A percentile compares a stretch with the other conserved stretches of the same genome.
Evolutionary conservation across 768 basidiomycete species (phyloP).

Genomic region (Pleurotus platypus): DNA sequence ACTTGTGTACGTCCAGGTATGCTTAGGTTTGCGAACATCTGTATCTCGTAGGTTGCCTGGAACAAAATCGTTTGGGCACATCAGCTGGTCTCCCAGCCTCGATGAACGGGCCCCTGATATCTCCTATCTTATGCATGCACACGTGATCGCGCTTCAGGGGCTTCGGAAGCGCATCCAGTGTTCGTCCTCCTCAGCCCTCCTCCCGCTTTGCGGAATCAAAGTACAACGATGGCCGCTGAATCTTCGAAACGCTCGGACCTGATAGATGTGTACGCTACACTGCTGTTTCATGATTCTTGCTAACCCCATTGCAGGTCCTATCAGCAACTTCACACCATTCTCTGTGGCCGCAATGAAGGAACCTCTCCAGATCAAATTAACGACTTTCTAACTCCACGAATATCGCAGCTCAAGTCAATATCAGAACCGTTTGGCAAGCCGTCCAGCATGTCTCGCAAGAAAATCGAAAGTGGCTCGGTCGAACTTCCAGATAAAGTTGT

Average conservation of each 20-base stretch:
- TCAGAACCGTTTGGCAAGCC: conserved; percentile 69
- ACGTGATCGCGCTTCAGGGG: too few species aligned
- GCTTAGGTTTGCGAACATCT: too few species aligned
- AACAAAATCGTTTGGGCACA: too few species aligned
- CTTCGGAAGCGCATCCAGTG: too few species aligned
- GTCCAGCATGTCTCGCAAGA: conserved; percentile 63
- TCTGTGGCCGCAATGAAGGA: conserved; percentile 59
- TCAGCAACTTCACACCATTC: conserved; percentile 54
- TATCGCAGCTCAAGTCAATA: conserved; percentile 52
- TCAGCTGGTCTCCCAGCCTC: too few species aligned
- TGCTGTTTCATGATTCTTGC: background rate
- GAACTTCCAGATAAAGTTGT: conserved; percentile 63
- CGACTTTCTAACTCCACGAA: conserved; percentile 55
- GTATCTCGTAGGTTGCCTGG: too few species aligned
- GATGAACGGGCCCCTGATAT: too few species aligned
- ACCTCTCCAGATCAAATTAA: conserved; percentile 54
- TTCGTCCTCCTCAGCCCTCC: too few species aligned
- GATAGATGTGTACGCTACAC: conserved; percentile 59
- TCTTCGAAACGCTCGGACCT: conserved; percentile 63
- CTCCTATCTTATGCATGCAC: too few species aligned
- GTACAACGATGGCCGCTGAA: conserved; percentile 35
- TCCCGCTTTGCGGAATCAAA: too few species aligned
- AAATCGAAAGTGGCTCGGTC: conserved; percentile 64
- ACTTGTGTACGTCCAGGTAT: too few species aligned
- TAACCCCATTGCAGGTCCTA: conserved; percentile 45